Evolutionary conservation across 1,284 basidiomycete species (phyloP).

Genomic region (Meira miltonrushii): DNA sequence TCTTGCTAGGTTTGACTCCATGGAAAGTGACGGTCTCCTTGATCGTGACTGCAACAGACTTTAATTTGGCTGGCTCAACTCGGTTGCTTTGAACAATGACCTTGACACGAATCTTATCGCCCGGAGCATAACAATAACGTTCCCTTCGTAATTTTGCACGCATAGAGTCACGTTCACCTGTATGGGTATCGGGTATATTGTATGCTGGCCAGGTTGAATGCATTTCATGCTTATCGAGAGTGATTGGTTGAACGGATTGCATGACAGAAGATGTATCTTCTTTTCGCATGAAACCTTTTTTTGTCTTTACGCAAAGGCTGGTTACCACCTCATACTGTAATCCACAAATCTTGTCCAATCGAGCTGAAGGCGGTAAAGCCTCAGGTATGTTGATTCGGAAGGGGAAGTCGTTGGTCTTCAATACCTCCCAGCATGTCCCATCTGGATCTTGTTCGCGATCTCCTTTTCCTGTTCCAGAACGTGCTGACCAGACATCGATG

Average conservation of each 20-base stretch:
- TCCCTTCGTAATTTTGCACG: constrained; percentile 20
- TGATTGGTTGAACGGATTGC: constrained; percentile 36
- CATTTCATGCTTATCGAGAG: constrained; percentile 50
- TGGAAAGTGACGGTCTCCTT: constrained; percentile 47
- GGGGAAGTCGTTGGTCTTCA: constrained; percentile 20
- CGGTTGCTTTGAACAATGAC: constrained; percentile 34
- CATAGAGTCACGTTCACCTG: constrained; percentile 9
- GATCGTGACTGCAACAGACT: constrained; percentile 34
- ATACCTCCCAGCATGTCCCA: constrained; percentile 2
- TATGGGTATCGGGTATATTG: constrained; percentile 17
- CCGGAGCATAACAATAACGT: constrained; percentile 38
- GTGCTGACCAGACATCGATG: constrained; percentile 23
- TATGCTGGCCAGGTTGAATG: constrained; percentile 50
- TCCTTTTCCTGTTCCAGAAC: constrained; percentile 4
- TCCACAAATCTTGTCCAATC: constrained; percentile 43
- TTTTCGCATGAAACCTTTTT: constrained; percentile 34
- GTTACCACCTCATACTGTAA: constrained; percentile 48
- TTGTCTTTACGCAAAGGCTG: constrained; percentile 37
- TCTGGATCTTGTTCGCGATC: constrained; percentile 3
- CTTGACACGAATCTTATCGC: constrained; percentile 36
- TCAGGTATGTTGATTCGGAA: constrained; percentile 45
- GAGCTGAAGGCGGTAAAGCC: constrained; percentile 42
- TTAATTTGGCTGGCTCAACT: constrained; percentile 40
- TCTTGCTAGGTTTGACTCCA: constrained; percentile 23
- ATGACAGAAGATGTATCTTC: constrained; percentile 37